Conservation (phyloP, 2,329 filamentous ascomycete genomes). For the Rhinocladiella mackenziei region DNA sequence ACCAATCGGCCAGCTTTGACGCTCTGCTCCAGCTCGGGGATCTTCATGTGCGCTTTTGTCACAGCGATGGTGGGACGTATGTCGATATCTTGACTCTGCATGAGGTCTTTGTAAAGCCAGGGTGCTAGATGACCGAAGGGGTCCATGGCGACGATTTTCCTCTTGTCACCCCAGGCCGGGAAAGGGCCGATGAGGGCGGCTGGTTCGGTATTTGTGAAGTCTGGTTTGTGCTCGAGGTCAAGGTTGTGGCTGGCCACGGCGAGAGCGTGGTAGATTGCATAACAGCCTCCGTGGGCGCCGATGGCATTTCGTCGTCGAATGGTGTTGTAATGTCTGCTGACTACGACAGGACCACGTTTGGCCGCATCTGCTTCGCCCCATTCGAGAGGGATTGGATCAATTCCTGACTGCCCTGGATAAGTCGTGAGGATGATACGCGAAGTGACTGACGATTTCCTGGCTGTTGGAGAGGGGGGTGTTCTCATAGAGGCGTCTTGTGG, state of each 20-base stretch:
- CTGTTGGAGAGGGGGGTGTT: slow-evolving; percentile 19
- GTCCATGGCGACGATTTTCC: slow-evolving; percentile 98
- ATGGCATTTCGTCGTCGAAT: slow-evolving; percentile 74
- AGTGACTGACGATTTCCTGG: slow-evolving; percentile 32
- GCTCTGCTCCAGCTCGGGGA: slow-evolving; percentile 90
- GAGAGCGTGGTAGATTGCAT: slow-evolving; percentile 91
- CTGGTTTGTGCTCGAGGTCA: slow-evolving; percentile 71
- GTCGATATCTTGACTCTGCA: slow-evolving; percentile 70
- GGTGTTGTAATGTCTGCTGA: slow-evolving; percentile 70
- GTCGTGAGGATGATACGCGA: slow-evolving; percentile 70
- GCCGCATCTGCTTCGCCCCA: slow-evolving; percentile 78
- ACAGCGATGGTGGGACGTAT: slow-evolving; percentile 88
- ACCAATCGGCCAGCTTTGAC: slow-evolving; percentile 72
- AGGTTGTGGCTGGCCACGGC: slow-evolving; percentile 89
- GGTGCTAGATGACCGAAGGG: slow-evolving; percentile 83
- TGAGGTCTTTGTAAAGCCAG: slow-evolving; percentile 75
- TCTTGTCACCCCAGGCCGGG: slow-evolving; percentile 79
- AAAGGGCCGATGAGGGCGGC: slow-evolving; percentile 86
- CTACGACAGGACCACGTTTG: slow-evolving; percentile 80
- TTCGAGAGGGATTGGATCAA: slow-evolving; percentile 81
- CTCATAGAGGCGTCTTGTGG: slow-evolving; percentile 12
- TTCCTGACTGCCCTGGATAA: slow-evolving; percentile 89
- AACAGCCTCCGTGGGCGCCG: slow-evolving; percentile 79
- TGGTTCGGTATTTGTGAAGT: slow-evolving; percentile 83
- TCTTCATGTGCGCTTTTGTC: slow-evolving; percentile 89